Evolutionary conservation across 2,329 filamentous ascomycete species (phyloP).

Genomic region (Graphium sp.): DNA sequence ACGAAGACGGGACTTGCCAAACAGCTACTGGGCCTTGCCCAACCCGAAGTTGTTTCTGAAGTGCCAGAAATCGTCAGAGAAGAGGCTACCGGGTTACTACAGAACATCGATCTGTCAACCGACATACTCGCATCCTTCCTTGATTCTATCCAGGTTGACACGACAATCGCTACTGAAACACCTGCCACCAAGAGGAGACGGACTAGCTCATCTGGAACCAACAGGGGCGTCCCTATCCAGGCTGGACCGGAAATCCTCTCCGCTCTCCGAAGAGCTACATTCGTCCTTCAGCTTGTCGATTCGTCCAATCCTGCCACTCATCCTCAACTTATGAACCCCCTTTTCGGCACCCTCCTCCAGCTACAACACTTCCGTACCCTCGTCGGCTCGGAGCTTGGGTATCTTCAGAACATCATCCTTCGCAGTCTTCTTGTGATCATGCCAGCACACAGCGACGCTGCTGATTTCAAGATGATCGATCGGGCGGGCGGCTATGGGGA

Average conservation of each 20-base stretch:
- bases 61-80: constrained; percentile 15
- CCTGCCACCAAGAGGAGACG: constrained; percentile 66
- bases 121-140: constrained; percentile 57
- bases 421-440: constrained; percentile 73
- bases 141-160: constrained; percentile 55
- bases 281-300: constrained; percentile 80
- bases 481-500: constrained; percentile 71
- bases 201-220: constrained; percentile 55
- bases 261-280: constrained; percentile 60
- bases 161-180: constrained; percentile 53
- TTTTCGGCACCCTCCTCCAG: constrained; percentile 77
- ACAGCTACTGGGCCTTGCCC: constrained; percentile 44
- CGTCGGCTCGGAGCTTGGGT: constrained; percentile 73
- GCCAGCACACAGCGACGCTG: constrained; percentile 50
- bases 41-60: no score
- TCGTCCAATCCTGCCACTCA: constrained; percentile 60
- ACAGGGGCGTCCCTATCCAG: constrained; percentile 39
- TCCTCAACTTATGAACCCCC: constrained; percentile 55
- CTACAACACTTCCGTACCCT: constrained; percentile 71
- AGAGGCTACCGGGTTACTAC: constrained; percentile 58
- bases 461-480: constrained; percentile 46
- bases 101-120: constrained; percentile 56
- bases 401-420: constrained; percentile 73
- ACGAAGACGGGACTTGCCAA: constrained; percentile 41
- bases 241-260: constrained; percentile 48